Percentiles rank a stretch among this genome's conserved stretches.
Evolutionary conservation across 2,329 filamentous ascomycete genomes (phyloP).

Genomic region (Xylariaceae sp.): DNA sequence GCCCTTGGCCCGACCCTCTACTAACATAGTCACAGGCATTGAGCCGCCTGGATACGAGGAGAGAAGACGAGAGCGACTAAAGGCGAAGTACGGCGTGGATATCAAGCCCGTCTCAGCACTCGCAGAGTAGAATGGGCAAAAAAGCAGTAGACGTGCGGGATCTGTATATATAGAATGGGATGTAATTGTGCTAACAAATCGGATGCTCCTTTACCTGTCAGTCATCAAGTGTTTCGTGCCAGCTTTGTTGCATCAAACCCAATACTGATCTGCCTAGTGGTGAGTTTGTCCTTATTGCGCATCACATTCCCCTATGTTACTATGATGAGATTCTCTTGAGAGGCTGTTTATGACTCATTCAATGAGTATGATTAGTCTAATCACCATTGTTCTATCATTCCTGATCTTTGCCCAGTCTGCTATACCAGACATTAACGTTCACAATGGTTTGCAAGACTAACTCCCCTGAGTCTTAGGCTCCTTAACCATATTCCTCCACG

Average conservation of each 20-base stretch:
- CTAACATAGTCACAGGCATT: slow-evolving; percentile 55
- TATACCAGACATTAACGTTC: not conserved
- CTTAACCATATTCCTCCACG: not conserved
- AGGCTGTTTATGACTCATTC: slow-evolving; percentile 37
- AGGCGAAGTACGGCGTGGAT: slow-evolving; percentile 84
- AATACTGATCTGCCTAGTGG: slow-evolving; percentile 16
- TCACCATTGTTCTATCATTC: slow-evolving; percentile 33
- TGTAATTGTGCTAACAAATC: slow-evolving; percentile 12
- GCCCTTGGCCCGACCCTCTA: not conserved
- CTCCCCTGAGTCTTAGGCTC: not conserved
- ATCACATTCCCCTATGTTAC: slow-evolving; percentile 2
- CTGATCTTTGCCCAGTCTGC: slow-evolving; percentile 17
- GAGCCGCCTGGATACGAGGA: slow-evolving; percentile 79
- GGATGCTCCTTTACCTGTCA: slow-evolving; percentile 5
- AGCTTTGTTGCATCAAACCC: not conserved
- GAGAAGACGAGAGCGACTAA: slow-evolving; percentile 73
- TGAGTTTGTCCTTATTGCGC: not conserved
- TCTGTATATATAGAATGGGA: slow-evolving; percentile 27
- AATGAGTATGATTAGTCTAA: slow-evolving; percentile 33
- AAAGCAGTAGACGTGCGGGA: not conserved
- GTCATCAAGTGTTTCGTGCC: slow-evolving; percentile 6
- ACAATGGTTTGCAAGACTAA: not conserved
- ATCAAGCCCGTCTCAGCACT: slow-evolving; percentile 62
- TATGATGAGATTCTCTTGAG: slow-evolving; percentile 33
- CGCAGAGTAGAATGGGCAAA: slow-evolving; percentile 33